Percentiles rank a stretch among this genome's conserved stretches.
Evolutionary conservation across 208 protist genomes (phyloP).

Genomic region (Leishmania martiniquensis): DNA sequence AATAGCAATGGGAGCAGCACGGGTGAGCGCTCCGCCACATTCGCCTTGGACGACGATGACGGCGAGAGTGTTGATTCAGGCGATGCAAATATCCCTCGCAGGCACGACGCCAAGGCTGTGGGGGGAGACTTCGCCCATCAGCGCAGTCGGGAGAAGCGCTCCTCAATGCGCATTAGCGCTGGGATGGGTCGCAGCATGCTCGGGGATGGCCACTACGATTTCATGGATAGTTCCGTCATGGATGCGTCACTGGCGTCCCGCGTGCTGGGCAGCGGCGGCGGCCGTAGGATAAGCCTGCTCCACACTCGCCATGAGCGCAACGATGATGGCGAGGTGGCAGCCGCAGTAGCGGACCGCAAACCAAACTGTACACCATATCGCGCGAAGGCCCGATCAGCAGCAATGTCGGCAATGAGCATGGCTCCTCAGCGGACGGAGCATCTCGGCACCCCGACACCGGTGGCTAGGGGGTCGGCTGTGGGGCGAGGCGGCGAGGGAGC

Average conservation of each 20-base stretch:
- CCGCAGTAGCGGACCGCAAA: neutral
- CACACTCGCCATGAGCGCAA: slow-evolving; percentile 9
- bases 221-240: slow-evolving; percentile 33
- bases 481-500: slow-evolving; percentile 5
- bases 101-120: neutral
- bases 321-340: neutral
- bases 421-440: neutral
- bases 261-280: neutral
- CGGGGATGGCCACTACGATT: slow-evolving; percentile 20
- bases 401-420: neutral
- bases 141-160: neutral
- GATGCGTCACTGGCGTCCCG: slow-evolving; percentile 3
- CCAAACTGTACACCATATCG: neutral
- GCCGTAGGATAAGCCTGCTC: neutral
- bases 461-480: neutral
- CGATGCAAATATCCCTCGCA: neutral
- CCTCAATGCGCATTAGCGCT: neutral
- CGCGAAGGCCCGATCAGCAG: neutral
- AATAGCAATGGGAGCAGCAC: slow-evolving; percentile 14
- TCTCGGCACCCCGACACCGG: neutral
- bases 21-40: slow-evolving; percentile 9
- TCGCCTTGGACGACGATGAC: slow-evolving; percentile 4
- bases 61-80: neutral
- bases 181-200: slow-evolving; percentile 11
- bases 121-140: neutral